Base-by-base conservation (phyloP, 202 grass and related monocot genomes). In the Schoenoplectus tabernaemontani region DNA sequence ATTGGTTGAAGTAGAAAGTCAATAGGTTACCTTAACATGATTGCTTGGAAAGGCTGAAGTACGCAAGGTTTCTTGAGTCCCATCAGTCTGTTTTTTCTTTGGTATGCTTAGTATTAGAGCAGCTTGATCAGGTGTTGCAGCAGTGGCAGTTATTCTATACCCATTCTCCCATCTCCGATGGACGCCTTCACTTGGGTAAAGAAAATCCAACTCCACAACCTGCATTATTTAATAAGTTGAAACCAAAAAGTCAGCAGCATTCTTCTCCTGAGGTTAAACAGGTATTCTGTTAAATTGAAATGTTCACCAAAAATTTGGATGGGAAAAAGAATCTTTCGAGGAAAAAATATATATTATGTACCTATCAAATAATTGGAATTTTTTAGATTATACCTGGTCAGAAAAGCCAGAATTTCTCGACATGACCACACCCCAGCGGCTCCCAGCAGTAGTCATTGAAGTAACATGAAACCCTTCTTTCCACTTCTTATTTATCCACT, bases 401-500 rank as follows among this genome's bases (percentile, higher is more conserved):
- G 89, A 90, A 78, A 84, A 97, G 36, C 91, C 94, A 78, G 91
- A 91, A 76, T 93, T 97, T 81, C 94, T 87, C 73, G 94, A 97
- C 94, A 94, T 97, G 61, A 97, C 93, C 48, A 97, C 91, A 33
- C 91, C 93, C 93, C 93, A 97, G 56, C 93, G 91, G 50, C 85
- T 93, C 54, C 93, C 93, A 62, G 93, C 91, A 74, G 93, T 93
- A 44, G 93, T 91, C 93, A 97, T 97, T 54, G 93, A 91, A 74
- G 93, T 97, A 85, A 97, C 93, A 89, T 93, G 91, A 78, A 97
- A 97, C 37, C 93, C 93, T 91, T 97, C 93, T 84, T 93, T 97
- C 93, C 93, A 97, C 79, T 97, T 97, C 78, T 97, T 97, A 81
- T 97, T 97, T 53, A 97, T 97, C 93, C 93, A 97, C 84, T 97